These are phyloP conservation scores for Cyclotella cryptica DNA, from an alignment of 108 stramenopile species.

Conservation along the genomic window DNA sequence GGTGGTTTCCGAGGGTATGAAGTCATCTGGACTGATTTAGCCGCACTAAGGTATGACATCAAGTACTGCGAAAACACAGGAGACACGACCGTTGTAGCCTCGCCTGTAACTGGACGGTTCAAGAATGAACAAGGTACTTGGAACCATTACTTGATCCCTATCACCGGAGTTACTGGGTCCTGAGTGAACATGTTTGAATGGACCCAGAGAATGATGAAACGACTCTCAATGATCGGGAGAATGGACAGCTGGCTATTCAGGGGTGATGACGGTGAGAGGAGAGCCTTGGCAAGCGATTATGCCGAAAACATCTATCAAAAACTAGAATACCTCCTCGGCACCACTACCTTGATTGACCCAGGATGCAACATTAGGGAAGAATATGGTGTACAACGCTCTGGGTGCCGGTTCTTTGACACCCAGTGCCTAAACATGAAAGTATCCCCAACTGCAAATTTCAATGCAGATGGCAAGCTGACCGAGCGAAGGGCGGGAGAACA, in stretches of 20 bases:
- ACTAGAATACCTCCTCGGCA: conserved; percentile 17
- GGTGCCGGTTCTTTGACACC: no score
- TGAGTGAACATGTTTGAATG: conserved; percentile 19
- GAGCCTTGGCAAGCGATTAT: conserved; percentile 26
- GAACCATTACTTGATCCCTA: conserved; percentile 3
- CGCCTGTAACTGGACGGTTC: conserved; percentile 2
- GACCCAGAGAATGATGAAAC: conserved; percentile 14
- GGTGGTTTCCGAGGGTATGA: background rate
- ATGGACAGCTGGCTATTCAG: conserved; percentile 23
- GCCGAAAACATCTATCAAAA: no score
- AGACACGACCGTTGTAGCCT: background rate
- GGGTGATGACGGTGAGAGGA: background rate
- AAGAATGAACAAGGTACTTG: background rate
- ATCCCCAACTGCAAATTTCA: conserved; percentile 18
- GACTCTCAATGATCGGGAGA: background rate
- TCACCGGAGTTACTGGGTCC: conserved; percentile 16
- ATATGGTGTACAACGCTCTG: conserved; percentile 33
- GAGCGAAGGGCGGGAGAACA: conserved; percentile 12
- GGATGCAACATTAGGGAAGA: conserved; percentile 22
- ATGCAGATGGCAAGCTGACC: conserved; percentile 27
- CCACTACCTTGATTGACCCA: conserved; percentile 18
- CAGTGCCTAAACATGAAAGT: no score
- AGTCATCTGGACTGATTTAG: conserved; percentile 7
- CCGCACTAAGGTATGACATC: background rate
- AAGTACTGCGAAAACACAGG: background rate